Conservation (phyloP, 495 filamentous ascomycete genomes). For the Neurospora sp. region DNA sequence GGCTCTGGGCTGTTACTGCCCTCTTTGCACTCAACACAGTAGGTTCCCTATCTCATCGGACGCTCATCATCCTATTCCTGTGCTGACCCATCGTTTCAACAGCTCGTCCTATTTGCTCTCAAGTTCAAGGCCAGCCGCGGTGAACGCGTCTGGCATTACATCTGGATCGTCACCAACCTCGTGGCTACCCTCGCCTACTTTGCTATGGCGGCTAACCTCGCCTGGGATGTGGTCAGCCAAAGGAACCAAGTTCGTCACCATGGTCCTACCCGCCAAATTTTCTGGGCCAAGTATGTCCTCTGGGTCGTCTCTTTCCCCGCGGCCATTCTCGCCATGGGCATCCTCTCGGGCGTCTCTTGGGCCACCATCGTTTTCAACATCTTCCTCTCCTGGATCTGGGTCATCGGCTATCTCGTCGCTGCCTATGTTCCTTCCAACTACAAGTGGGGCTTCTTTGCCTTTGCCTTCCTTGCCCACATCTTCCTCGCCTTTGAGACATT, state of each 20-base stretch:
- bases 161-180: constrained; percentile 39
- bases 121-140: constrained; percentile 30
- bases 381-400: constrained; percentile 35
- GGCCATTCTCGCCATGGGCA: constrained; percentile 30
- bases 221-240: constrained; percentile 22
- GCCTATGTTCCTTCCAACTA: constrained; percentile 37
- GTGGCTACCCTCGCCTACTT: constrained; percentile 38
- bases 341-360: constrained; percentile 36
- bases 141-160: constrained; percentile 45
- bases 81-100: background rate
- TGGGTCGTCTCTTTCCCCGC: constrained; percentile 39
- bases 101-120: constrained; percentile 27
- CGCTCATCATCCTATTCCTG: background rate
- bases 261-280: constrained; percentile 33
- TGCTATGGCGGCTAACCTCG: constrained; percentile 36
- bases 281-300: constrained; percentile 42
- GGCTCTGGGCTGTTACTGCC: constrained; percentile 36
- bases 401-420: constrained; percentile 33
- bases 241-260: constrained; percentile 20
- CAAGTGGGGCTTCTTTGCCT: constrained; percentile 44
- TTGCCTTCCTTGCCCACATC: constrained; percentile 28
- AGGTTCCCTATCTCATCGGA: constrained; percentile 4
- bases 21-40: constrained; percentile 32
- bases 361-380: constrained; percentile 37
- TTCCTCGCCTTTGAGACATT: constrained; percentile 28